Conservation (phyloP, 2,329 filamentous ascomycete species). For the Phoma sp. region DNA sequence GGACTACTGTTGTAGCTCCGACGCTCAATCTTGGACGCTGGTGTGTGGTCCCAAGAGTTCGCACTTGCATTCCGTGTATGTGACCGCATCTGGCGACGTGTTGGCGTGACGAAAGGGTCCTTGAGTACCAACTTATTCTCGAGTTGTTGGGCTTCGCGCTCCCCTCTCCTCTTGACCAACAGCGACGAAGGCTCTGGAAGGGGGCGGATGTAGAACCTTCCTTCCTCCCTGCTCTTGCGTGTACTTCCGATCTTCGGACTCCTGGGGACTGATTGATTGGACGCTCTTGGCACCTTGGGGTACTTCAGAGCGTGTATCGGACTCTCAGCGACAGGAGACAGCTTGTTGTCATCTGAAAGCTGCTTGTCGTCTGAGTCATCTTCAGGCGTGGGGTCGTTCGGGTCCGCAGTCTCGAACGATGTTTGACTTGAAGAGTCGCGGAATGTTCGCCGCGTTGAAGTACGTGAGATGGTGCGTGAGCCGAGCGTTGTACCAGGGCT, state of each 20-base stretch:
- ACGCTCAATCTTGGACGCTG: constrained; percentile 28
- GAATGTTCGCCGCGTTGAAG: constrained; percentile 32
- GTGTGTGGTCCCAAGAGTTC: constrained; percentile 26
- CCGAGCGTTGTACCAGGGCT: constrained; percentile 33
- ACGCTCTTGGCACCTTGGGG: constrained; percentile 56
- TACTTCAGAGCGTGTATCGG: constrained; percentile 55
- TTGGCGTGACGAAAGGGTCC: constrained; percentile 40
- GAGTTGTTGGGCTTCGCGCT: constrained; percentile 43
- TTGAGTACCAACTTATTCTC: constrained; percentile 30
- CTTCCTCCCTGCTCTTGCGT: constrained; percentile 8
- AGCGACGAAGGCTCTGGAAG: constrained; percentile 35
- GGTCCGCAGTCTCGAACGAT: constrained; percentile 55
- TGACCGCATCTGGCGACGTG: constrained; percentile 25
- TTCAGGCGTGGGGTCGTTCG: constrained; percentile 55
- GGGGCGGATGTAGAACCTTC: constrained; percentile 4
- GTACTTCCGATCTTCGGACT: constrained; percentile 24
- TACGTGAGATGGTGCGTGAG: constrained; percentile 30
- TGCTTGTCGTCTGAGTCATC: constrained; percentile 50
- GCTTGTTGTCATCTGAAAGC: constrained; percentile 33
- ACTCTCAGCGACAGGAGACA: constrained; percentile 53
- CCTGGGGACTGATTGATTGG: constrained; percentile 54
- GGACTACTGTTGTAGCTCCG: constrained; percentile 27
- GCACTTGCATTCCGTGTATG: constrained; percentile 28
- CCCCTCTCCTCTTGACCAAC: constrained; percentile 47
- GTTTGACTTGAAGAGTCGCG: constrained; percentile 51